A percentile compares a stretch with the other conserved stretches of the same genome.
Conservation (phyloP, 2,329 filamentous ascomycete genomes). For the Graphiopsis chlorocephala region DNA sequence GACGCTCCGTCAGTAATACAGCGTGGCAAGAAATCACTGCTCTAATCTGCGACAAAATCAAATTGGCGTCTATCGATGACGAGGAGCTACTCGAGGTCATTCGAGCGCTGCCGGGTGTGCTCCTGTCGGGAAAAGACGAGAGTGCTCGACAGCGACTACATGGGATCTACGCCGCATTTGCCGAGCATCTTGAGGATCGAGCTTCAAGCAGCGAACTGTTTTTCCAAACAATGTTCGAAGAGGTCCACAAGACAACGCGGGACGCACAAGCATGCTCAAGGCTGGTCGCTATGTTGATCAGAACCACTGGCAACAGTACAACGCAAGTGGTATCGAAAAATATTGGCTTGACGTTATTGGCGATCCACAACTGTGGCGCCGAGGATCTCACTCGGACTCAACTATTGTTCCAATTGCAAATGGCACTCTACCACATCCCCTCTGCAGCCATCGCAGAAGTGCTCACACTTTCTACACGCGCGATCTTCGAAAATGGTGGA, state of each 20-base stretch:
- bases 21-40: not conserved
- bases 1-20: not conserved
- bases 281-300: not conserved
- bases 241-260: not conserved
- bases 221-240: not conserved
- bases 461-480: not conserved
- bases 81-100: conserved; percentile 11
- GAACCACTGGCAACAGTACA: not conserved
- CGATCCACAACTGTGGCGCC: not conserved
- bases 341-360: not conserved
- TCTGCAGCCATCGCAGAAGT: not conserved
- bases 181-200: not conserved
- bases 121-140: not conserved
- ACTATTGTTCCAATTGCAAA: not conserved
- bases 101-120: not conserved
- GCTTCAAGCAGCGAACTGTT: not conserved
- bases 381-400: not conserved
- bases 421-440: not conserved
- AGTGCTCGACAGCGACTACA: not conserved
- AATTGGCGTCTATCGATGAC: conserved; percentile 1
- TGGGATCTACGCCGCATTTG: not conserved
- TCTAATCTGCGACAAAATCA: conserved; percentile 5
- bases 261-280: not conserved
- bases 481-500: not conserved
- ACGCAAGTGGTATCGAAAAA: not conserved